phyloP scores from a whole-genome alignment of 2,329 filamentous ascomycete genomes.

The Waltergamsia citrina region DNA sequence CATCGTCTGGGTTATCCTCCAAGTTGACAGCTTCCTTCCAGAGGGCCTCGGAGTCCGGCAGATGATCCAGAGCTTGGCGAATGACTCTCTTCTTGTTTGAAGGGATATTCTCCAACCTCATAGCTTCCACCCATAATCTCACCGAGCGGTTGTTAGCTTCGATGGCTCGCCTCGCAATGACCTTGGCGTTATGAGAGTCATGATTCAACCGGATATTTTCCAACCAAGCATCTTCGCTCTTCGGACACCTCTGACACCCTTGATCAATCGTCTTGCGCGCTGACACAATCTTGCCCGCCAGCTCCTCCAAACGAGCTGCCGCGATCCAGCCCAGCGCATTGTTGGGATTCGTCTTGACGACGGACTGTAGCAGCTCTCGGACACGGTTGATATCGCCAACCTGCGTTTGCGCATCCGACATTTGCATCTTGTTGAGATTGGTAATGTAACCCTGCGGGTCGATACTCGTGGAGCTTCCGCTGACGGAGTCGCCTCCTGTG shows the following conservation, averaged over 20 bases:
- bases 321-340: constrained; percentile 96
- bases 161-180: constrained; percentile 89
- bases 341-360: constrained; percentile 93
- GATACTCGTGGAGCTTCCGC: constrained; percentile 80
- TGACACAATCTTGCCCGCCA: constrained; percentile 84
- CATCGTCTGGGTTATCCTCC: constrained; percentile 83
- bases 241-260: constrained; percentile 84
- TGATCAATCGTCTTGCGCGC: constrained; percentile 81
- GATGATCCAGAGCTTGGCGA: constrained; percentile 81
- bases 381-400: constrained; percentile 95
- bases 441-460: constrained; percentile 96
- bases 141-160: constrained; percentile 86
- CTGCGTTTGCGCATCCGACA: constrained; percentile 70
- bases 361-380: constrained; percentile 84
- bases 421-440: constrained; percentile 72
- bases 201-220: constrained; percentile 86
- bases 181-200: constrained; percentile 84
- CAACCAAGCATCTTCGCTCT: constrained; percentile 91
- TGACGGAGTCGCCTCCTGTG: constrained; percentile 52
- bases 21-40: constrained; percentile 98
- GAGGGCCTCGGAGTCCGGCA: constrained; percentile 89
- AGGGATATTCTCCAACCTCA: constrained; percentile 77
- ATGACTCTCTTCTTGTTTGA: constrained; percentile 89
- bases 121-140: constrained; percentile 87
- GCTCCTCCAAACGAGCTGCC: constrained; percentile 81